phyloP scores from a whole-genome alignment of 2,329 filamentous ascomycete species.

The Arthroderma sp. region DNA sequence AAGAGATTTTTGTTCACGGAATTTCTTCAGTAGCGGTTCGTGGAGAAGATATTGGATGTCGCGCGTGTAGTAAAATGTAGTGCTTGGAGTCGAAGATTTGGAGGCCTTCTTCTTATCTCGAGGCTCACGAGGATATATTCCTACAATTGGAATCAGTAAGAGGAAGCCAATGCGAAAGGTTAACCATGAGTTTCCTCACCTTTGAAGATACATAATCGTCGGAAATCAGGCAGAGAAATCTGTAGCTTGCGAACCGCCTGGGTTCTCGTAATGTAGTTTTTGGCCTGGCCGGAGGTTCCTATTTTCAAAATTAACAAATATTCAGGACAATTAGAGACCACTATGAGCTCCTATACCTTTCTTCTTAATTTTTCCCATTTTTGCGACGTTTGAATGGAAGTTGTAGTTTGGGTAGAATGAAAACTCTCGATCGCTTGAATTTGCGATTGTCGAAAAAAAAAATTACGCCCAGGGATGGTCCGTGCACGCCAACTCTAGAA shows the following conservation, averaged over 20 bases:
- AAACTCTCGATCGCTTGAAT: conserved; percentile 3
- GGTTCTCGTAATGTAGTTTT: conserved; percentile 96
- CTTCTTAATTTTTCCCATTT: conserved; percentile 72
- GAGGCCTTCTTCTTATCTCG: conserved; percentile 94
- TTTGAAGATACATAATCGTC: conserved; percentile 98
- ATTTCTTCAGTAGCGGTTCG: conserved; percentile 85
- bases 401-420: conserved; percentile 3
- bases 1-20: conserved; percentile 91
- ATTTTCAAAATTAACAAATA: conserved; percentile 4
- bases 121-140: conserved; percentile 95
- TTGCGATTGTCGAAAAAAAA: conserved; percentile 1
- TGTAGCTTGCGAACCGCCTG: conserved; percentile 97
- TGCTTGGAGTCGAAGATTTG: conserved; percentile 77
- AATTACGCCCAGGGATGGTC: conserved; percentile 8
- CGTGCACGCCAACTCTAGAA: conserved; percentile 4
- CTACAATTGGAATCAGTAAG: conserved; percentile 18
- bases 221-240: conserved; percentile 91
- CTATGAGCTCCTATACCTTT: conserved; percentile 45
- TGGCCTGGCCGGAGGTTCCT: conserved; percentile 80
- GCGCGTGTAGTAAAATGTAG: conserved; percentile 85
- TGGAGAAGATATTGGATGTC: conserved; percentile 98
- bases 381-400: conserved; percentile 15
- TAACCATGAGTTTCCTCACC: conserved; percentile 30
- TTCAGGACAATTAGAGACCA: conserved; percentile 1
- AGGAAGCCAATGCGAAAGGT: not conserved